A percentile compares a stretch with the other conserved stretches of the same genome.
Evolutionary conservation across 2,329 filamentous ascomycete genomes (phyloP).

Genomic region (Phyllosticta paracitricarpa): DNA sequence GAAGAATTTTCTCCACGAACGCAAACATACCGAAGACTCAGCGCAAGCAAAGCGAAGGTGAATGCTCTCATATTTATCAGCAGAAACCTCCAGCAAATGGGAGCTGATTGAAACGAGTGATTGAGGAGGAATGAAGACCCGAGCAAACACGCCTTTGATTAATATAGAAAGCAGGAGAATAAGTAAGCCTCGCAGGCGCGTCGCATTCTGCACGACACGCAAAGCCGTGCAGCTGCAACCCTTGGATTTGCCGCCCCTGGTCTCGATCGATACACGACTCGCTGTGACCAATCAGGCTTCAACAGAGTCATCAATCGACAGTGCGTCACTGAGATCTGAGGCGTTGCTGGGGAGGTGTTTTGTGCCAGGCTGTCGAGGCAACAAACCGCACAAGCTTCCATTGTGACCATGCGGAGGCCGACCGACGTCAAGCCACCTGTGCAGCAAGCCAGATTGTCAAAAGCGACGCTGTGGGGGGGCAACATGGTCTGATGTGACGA

Average conservation of each 20-base stretch:
- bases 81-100: not conserved
- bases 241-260: not conserved
- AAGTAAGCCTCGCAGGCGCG: not conserved
- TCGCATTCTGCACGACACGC: not conserved
- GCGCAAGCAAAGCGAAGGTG: not conserved
- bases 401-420: not conserved
- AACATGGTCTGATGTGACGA: not conserved
- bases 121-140: not conserved
- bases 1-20: not conserved
- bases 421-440: not conserved
- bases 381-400: not conserved
- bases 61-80: not conserved
- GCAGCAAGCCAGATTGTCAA: not conserved
- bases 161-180: not conserved
- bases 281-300: not conserved
- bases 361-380: not conserved
- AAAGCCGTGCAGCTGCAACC: not conserved
- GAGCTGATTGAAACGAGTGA: not conserved
- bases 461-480: not conserved
- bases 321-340: not conserved
- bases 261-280: not conserved
- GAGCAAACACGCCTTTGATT: not conserved
- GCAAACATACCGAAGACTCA: not conserved
- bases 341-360: not conserved
- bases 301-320: not conserved